Evolutionary conservation across 257 asterid genomes (phyloP).

Genomic region (Fraxinus anomala): DNA sequence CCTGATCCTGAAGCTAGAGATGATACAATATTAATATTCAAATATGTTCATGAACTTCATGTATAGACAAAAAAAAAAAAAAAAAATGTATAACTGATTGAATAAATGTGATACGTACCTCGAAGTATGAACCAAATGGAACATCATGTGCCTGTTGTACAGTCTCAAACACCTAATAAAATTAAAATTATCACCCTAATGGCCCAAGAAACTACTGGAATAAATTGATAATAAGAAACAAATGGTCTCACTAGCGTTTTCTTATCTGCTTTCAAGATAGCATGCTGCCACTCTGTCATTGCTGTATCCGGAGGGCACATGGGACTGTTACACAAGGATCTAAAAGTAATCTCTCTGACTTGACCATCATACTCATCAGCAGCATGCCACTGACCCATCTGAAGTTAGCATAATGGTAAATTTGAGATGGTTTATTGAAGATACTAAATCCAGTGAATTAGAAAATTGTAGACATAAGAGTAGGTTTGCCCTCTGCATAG

Average conservation of each 20-base stretch:
- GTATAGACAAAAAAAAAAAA: neutral
- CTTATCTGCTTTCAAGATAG: constrained; percentile 65
- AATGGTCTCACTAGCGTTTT: constrained; percentile 55
- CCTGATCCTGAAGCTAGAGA: neutral
- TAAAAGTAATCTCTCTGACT: constrained; percentile 78
- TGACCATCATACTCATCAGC: constrained; percentile 78
- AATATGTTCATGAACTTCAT: neutral
- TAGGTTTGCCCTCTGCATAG: neutral
- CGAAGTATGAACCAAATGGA: constrained; percentile 93
- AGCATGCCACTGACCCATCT: constrained; percentile 84
- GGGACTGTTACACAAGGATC: constrained; percentile 79
- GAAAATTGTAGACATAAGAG: neutral
- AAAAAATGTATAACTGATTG: constrained; percentile 22
- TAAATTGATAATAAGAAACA: constrained; percentile 1
- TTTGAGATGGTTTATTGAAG: constrained; percentile 14
- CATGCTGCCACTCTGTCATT: constrained; percentile 81
- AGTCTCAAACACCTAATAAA: constrained; percentile 77
- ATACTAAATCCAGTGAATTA: constrained; percentile 16
- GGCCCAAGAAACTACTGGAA: neutral
- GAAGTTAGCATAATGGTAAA: constrained; percentile 33
- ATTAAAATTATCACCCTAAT: constrained; percentile 11
- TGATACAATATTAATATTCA: neutral
- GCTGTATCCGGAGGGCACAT: constrained; percentile 97
- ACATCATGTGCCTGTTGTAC: constrained; percentile 89
- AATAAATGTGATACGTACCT: constrained; percentile 50